Percentiles rank a stretch among this genome's conserved stretches.
Evolutionary conservation across 495 filamentous ascomycete species (phyloP).

Genomic region (Penicillium crystallinum): DNA sequence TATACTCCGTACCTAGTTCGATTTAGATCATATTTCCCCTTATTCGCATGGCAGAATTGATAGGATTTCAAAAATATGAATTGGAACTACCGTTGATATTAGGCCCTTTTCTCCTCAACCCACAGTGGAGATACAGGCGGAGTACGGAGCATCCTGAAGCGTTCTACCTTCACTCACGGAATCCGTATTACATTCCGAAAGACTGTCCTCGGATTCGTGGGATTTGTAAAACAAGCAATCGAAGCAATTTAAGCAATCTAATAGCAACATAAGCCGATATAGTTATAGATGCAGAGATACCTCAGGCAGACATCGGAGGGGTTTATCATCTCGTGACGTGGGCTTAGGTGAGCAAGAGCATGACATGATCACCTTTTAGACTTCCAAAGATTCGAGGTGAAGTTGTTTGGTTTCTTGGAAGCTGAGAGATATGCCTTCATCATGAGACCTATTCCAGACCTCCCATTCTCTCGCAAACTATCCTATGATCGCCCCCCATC

Average conservation of each 20-base stretch:
- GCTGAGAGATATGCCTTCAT: background rate
- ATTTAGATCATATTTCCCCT: no score
- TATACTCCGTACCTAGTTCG: no score
- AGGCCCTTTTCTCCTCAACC: background rate
- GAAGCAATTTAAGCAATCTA: no score
- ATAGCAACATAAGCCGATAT: no score
- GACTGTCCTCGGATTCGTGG: no score
- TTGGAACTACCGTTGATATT: no score
- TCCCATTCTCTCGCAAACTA: slow-evolving; percentile 31
- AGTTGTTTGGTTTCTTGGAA: background rate
- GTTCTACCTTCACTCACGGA: no score
- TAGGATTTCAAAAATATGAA: no score
- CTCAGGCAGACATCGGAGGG: slow-evolving; percentile 1
- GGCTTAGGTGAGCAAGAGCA: background rate
- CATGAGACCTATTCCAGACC: slow-evolving; percentile 41
- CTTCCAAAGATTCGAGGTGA: background rate
- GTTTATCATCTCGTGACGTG: slow-evolving; percentile 6
- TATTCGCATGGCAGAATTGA: no score
- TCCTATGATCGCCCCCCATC: slow-evolving; percentile 27
- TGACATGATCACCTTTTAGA: slow-evolving; percentile 5
- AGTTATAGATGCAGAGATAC: background rate
- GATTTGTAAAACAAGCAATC: no score
- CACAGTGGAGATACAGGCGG: background rate
- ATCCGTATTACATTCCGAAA: no score
- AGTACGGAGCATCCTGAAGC: background rate